These are phyloP conservation scores for Hydrangea macrophylla DNA, from an alignment of 148 eudicot species.

Conservation along the genomic window DNA sequence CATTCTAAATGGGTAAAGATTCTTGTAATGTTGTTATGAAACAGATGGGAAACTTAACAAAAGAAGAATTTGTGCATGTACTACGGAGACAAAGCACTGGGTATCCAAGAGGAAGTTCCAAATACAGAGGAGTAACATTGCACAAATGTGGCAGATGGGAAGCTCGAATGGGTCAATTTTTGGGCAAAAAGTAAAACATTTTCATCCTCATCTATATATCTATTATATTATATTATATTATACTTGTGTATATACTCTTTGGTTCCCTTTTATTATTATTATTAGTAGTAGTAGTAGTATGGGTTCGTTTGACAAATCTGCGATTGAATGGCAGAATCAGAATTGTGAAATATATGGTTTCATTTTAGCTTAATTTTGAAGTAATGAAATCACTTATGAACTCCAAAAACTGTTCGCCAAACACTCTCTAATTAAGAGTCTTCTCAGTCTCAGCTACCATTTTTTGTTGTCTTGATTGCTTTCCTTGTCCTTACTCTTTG, in stretches of 20 bases:
- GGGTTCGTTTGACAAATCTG: too few species aligned
- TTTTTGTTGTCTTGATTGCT: background rate
- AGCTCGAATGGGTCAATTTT: slow-evolving; percentile 97
- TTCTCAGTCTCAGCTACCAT: background rate
- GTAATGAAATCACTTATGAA: too few species aligned
- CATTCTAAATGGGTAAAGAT: too few species aligned
- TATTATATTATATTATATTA: too few species aligned
- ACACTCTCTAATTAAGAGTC: too few species aligned
- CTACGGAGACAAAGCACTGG: slow-evolving; percentile 94
- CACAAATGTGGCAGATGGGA: slow-evolving; percentile 99
- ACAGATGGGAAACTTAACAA: slow-evolving; percentile 87
- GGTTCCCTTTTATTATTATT: too few species aligned
- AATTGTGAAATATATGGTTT: too few species aligned
- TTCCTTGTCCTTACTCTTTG: background rate
- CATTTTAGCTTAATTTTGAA: too few species aligned
- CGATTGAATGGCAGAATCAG: too few species aligned
- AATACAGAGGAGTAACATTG: slow-evolving; percentile 95
- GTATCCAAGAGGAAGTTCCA: slow-evolving; percentile 92
- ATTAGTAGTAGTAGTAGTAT: too few species aligned
- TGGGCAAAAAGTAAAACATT: slow-evolving; percentile 85
- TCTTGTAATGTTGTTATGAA: background rate
- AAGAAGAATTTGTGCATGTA: slow-evolving; percentile 96
- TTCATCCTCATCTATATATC: background rate
- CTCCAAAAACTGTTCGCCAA: too few species aligned
- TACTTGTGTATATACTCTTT: too few species aligned